phyloP scores from a whole-genome alignment of 2,329 filamentous ascomycete species.

The Neopestalotiopsis rosae region DNA sequence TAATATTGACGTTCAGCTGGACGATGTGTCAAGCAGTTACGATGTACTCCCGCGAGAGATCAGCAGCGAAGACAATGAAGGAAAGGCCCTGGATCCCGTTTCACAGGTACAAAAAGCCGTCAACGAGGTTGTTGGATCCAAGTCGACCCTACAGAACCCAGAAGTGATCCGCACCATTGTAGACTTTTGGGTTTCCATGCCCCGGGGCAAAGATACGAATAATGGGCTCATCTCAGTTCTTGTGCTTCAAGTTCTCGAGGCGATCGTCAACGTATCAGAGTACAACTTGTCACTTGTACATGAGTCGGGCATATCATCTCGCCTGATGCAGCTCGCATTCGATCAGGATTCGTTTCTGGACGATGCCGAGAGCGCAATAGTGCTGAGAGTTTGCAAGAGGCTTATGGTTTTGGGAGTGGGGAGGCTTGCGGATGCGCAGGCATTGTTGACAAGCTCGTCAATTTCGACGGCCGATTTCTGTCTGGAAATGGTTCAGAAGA shows the following conservation, averaged over 20 bases:
- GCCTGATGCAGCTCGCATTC: constrained; percentile 69
- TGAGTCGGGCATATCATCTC: constrained; percentile 71
- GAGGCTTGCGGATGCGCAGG: constrained; percentile 81
- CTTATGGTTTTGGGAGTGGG: constrained; percentile 79
- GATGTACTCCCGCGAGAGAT: constrained; percentile 26
- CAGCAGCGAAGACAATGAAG: constrained; percentile 11
- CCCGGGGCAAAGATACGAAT: constrained; percentile 48
- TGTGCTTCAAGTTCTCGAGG: constrained; percentile 67
- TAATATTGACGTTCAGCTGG: constrained; percentile 24
- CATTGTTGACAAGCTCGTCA: constrained; percentile 64
- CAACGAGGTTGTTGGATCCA: constrained; percentile 53
- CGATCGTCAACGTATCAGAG: constrained; percentile 64
- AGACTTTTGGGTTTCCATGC: constrained; percentile 68
- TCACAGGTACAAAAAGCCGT: constrained; percentile 44
- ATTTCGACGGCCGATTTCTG: constrained; percentile 69
- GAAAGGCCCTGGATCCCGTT: constrained; percentile 23
- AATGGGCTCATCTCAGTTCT: constrained; percentile 62
- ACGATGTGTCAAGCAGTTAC: constrained; percentile 18
- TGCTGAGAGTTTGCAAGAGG: constrained; percentile 70
- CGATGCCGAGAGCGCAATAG: constrained; percentile 59
- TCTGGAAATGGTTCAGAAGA: constrained; percentile 74
- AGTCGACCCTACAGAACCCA: constrained; percentile 61
- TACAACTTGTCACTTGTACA: constrained; percentile 76
- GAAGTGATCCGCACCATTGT: constrained; percentile 68
- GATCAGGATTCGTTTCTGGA: constrained; percentile 54